These are phyloP conservation scores for Rhizomucor pusillus DNA, from an alignment of 371 early-diverging fungal species.

Conservation along the genomic window DNA sequence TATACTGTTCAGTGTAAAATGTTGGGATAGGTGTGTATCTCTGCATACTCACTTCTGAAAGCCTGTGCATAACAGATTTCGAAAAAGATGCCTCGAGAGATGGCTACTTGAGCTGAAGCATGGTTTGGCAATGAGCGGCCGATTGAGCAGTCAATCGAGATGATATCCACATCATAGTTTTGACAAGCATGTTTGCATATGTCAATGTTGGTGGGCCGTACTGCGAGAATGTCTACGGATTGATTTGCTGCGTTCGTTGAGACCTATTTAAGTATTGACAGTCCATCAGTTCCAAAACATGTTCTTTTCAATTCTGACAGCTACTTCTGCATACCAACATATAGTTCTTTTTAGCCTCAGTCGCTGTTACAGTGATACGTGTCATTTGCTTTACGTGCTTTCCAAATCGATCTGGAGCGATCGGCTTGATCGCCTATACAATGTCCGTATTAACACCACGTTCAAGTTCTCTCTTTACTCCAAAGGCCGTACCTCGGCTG, in stretches of 20 bases:
- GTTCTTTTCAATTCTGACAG: slow-evolving; percentile 1
- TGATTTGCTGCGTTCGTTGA: slow-evolving; percentile 45
- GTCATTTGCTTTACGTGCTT: slow-evolving; percentile 51
- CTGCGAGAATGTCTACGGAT: slow-evolving; percentile 82
- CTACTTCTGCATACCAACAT: slow-evolving; percentile 49
- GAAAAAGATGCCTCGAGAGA: slow-evolving; percentile 80
- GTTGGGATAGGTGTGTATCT: background rate
- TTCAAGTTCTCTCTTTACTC: background rate
- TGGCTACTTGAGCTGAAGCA: slow-evolving; percentile 71
- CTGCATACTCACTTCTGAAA: slow-evolving; percentile 56
- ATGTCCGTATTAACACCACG: slow-evolving; percentile 12
- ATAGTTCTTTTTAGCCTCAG: slow-evolving; percentile 63
- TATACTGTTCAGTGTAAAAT: background rate
- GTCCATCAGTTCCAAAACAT: slow-evolving; percentile 11
- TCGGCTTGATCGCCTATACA: slow-evolving; percentile 39
- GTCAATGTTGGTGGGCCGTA: slow-evolving; percentile 77
- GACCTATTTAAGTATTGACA: slow-evolving; percentile 39
- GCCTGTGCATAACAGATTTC: slow-evolving; percentile 83
- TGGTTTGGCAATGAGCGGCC: slow-evolving; percentile 48
- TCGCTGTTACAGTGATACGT: slow-evolving; percentile 60
- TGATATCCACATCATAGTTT: slow-evolving; percentile 82
- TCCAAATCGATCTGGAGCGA: slow-evolving; percentile 31
- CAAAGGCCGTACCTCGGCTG: slow-evolving; percentile 45
- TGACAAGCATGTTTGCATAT: slow-evolving; percentile 76
- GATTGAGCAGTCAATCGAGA: slow-evolving; percentile 76